Evolutionary conservation across 2,329 filamentous ascomycete genomes (phyloP), one percentile per base, ranked within the genome.

Genomic region (Arthrobotrys pseudoclavata): DNA sequence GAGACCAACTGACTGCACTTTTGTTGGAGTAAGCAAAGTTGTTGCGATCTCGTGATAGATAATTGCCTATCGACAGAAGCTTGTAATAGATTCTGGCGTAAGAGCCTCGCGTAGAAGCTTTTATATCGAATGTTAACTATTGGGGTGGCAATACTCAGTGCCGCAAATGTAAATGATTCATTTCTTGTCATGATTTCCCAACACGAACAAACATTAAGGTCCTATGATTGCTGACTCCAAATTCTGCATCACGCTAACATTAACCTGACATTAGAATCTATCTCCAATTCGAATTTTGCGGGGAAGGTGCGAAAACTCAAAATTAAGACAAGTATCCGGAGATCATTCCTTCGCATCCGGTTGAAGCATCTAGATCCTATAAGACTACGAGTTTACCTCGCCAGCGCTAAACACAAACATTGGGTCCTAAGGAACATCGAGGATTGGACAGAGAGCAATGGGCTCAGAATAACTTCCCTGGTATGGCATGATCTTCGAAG

Each of bases 401-500:
- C 42, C 18, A 20, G 42, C 18, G 42, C 42, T 45, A 45, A 45
- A 20, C 42, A 45, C 66, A 72, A 66, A 37, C 50, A 66, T 40
- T 60, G 60, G 61, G 24, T 48, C 24, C 40, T 72, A 47, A 60
- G 69, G 69, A 66, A 66, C 60, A 26, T 72, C 61, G 68, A 50
- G 64, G 60, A 72, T 72, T 72, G 69, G 69, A 60, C 34, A 55
- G 68, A 64, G 15, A 18, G 18, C 15, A 45, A 18, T 45, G 42
- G 13, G 31, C 13, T 37, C 31, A 42, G 37, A 37, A 71, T 64
- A 72, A 31, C 40, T 20, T 7, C 37, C 37, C 26, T 50, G 48
- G 60, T 72, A 72, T 70, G 66, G 69, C 50, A 72, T 48, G 71
- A 76, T 76, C 71, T 69, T 53, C 71, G 45, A 76, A 63, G 71